Evolutionary conservation across 352 stramenopile genomes (phyloP).

Genomic region (Phytophthora citricola): DNA sequence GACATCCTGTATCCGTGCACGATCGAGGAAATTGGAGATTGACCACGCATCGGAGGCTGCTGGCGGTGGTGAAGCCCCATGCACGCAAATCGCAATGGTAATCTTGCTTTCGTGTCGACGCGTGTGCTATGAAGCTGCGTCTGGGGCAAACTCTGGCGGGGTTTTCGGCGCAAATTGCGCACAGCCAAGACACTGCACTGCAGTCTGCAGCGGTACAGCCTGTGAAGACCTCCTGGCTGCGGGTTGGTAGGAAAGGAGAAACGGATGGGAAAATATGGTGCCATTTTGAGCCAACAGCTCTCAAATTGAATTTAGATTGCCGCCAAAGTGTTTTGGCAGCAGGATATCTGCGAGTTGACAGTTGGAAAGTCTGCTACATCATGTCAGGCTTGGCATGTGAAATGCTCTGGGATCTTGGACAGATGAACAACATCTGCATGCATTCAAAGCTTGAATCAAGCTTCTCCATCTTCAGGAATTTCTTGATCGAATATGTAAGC

Average conservation of each 20-base stretch:
- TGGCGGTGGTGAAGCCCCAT: neutral
- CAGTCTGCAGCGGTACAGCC: neutral
- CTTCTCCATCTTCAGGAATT: too few relatives aligned
- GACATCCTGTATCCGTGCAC: slow-evolving; percentile 11
- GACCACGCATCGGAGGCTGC: neutral
- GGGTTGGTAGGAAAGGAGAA: neutral
- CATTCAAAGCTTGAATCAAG: too few relatives aligned
- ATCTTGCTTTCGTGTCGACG: neutral
- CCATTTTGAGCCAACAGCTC: neutral
- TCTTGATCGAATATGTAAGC: too few relatives aligned
- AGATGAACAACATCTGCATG: too few relatives aligned
- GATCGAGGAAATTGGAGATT: slow-evolving; percentile 11
- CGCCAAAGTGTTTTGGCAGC: too few relatives aligned
- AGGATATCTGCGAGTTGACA: too few relatives aligned
- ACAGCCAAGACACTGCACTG: neutral
- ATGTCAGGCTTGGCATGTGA: too few relatives aligned
- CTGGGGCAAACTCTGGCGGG: neutral
- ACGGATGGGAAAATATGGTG: neutral
- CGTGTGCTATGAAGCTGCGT: neutral
- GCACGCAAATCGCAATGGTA: neutral
- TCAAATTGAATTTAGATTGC: too few relatives aligned
- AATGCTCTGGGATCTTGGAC: too few relatives aligned
- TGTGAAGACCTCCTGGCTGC: neutral
- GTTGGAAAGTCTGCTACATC: too few relatives aligned
- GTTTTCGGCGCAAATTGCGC: neutral